These are phyloP conservation scores for Mortierella sp. DNA, from an alignment of 371 early-diverging fungal species.

Conservation along the genomic window DNA sequence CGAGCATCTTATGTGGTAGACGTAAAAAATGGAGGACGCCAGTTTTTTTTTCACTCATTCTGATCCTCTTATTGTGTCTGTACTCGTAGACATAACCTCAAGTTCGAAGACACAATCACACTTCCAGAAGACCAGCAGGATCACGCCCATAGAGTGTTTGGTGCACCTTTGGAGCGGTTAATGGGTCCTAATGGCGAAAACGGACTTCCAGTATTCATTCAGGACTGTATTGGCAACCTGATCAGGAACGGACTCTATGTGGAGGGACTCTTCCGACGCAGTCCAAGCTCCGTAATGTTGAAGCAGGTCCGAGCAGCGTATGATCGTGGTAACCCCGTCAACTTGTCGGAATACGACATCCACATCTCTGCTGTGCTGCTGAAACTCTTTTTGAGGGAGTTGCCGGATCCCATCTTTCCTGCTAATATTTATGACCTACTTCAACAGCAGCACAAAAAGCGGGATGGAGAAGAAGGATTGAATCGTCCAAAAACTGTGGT, in stretches of 20 bases:
- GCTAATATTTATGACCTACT: constrained; percentile 58
- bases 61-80: neutral
- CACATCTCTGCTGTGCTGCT: constrained; percentile 87
- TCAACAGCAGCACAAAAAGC: constrained; percentile 35
- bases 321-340: constrained; percentile 70
- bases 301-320: constrained; percentile 75
- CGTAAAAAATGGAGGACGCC: neutral
- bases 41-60: no score
- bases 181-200: constrained; percentile 74
- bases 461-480: constrained; percentile 10
- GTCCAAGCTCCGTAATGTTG: constrained; percentile 74
- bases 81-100: constrained; percentile 52
- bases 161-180: constrained; percentile 66
- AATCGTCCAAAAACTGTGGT: constrained; percentile 9
- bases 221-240: constrained; percentile 61
- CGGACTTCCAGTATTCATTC: constrained; percentile 71
- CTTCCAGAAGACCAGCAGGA: constrained; percentile 41
- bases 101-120: constrained; percentile 55
- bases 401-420: constrained; percentile 82
- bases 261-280: constrained; percentile 92
- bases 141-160: constrained; percentile 61
- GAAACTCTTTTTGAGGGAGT: constrained; percentile 87
- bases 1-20: neutral
- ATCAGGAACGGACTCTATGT: constrained; percentile 72
- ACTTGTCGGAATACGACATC: constrained; percentile 74